These are phyloP conservation scores for Catunica adiposa DNA, from an alignment of 2,329 filamentous ascomycete species.

Conservation along the genomic window DNA sequence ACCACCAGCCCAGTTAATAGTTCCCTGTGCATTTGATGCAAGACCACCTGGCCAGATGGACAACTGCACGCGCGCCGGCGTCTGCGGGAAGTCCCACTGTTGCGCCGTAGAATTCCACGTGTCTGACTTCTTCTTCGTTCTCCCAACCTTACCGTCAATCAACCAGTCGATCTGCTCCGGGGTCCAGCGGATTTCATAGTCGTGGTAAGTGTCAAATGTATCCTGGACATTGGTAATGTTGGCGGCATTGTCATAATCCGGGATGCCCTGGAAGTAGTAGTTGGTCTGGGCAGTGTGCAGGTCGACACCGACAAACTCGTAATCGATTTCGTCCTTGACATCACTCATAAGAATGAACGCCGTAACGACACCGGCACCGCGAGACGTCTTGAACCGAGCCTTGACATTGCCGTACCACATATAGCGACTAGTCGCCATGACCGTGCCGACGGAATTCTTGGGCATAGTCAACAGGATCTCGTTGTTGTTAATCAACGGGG, in stretches of 20 bases:
- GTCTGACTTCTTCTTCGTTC: slow-evolving; percentile 55
- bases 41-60: slow-evolving; percentile 93
- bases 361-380: slow-evolving; percentile 80
- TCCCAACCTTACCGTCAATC: slow-evolving; percentile 63
- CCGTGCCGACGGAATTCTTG: slow-evolving; percentile 65
- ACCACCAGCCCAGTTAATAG: slow-evolving; percentile 82
- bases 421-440: slow-evolving; percentile 69
- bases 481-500: slow-evolving; percentile 49
- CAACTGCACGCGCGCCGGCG: slow-evolving; percentile 75
- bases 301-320: slow-evolving; percentile 78
- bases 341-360: slow-evolving; percentile 93
- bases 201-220: slow-evolving; percentile 65
- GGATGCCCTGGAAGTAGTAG: slow-evolving; percentile 90
- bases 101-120: slow-evolving; percentile 78
- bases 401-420: slow-evolving; percentile 95
- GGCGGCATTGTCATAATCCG: slow-evolving; percentile 60
- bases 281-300: slow-evolving; percentile 72
- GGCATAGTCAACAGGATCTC: slow-evolving; percentile 80
- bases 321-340: slow-evolving; percentile 97
- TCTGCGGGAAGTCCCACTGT: slow-evolving; percentile 79
- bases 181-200: slow-evolving; percentile 86
- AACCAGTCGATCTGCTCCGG: slow-evolving; percentile 75
- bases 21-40: slow-evolving; percentile 61
- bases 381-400: slow-evolving; percentile 67
- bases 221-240: slow-evolving; percentile 50